A percentile compares a stretch with the other conserved stretches of the same genome.
Conservation (phyloP, 495 filamentous ascomycete species). For the Penicillium lagena region DNA sequence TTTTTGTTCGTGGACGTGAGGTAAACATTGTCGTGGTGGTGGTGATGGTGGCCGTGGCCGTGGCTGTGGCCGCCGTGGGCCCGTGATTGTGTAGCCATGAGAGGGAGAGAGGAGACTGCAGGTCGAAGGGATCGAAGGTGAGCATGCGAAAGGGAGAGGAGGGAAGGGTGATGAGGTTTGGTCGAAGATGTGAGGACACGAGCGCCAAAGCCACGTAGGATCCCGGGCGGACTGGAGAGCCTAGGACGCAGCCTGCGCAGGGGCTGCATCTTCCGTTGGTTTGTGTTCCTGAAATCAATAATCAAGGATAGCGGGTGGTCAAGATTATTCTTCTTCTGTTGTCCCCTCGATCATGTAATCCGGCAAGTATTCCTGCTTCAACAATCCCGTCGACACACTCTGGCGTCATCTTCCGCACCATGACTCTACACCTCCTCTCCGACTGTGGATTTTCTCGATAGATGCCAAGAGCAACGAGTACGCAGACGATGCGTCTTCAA, state of each 20-base stretch:
- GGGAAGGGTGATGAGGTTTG: slow-evolving; percentile 11
- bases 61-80: slow-evolving; percentile 22
- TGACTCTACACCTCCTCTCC: not conserved
- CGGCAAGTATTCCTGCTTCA: slow-evolving; percentile 3
- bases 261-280: slow-evolving; percentile 24
- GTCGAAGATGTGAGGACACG: no score
- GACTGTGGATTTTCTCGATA: not conserved
- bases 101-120: not conserved
- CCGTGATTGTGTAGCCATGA: slow-evolving; percentile 33
- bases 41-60: slow-evolving; percentile 52
- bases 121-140: slow-evolving; percentile 11
- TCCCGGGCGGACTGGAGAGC: no score
- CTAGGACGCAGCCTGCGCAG: slow-evolving; percentile 36
- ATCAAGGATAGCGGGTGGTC: no score
- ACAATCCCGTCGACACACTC: no score
- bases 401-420: not conserved
- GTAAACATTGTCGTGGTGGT: slow-evolving; percentile 83
- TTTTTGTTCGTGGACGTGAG: slow-evolving; percentile 82
- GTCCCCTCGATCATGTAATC: slow-evolving; percentile 20
- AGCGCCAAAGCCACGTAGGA: no score
- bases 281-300: no score
- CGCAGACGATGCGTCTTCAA: slow-evolving; percentile 30
- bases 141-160: slow-evolving; percentile 21
- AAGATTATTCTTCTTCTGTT: not conserved
- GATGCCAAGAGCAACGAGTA: not conserved